These are phyloP conservation scores for Tolypocladium cylindrosporum DNA, from an alignment of 2,329 filamentous ascomycete genomes.

Conservation along the genomic window DNA sequence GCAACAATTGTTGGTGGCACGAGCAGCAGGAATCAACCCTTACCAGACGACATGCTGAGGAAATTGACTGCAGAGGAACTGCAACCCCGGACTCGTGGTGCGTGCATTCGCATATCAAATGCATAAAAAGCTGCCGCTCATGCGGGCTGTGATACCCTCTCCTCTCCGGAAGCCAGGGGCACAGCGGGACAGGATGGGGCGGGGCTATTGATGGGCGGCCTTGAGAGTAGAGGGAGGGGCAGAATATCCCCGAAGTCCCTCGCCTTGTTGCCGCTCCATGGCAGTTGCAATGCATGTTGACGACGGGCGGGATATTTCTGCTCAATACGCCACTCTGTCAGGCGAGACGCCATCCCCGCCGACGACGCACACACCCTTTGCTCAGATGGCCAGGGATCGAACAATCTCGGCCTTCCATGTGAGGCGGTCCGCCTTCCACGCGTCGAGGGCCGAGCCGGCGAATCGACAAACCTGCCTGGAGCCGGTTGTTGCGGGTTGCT, in stretches of 20 bases:
- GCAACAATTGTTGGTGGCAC: neutral
- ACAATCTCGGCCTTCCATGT: slow-evolving; percentile 11
- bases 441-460: slow-evolving; percentile 12
- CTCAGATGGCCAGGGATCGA: slow-evolving; percentile 1
- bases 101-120: neutral
- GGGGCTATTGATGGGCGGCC: neutral
- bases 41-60: neutral
- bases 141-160: neutral
- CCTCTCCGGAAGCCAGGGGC: neutral
- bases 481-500: neutral
- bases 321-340: neutral
- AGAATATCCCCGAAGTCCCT: neutral
- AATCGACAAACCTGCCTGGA: neutral
- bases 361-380: neutral
- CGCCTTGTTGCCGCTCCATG: neutral
- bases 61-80: neutral
- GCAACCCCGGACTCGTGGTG: neutral
- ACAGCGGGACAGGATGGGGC: neutral
- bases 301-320: neutral
- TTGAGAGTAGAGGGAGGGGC: neutral
- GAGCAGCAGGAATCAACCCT: neutral
- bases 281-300: neutral
- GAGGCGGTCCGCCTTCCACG: slow-evolving; percentile 14
- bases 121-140: neutral
- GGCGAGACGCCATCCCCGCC: neutral